Base-by-base conservation (phyloP, 1,284 basidiomycete species). In the Phenoliferia sp. region DNA sequence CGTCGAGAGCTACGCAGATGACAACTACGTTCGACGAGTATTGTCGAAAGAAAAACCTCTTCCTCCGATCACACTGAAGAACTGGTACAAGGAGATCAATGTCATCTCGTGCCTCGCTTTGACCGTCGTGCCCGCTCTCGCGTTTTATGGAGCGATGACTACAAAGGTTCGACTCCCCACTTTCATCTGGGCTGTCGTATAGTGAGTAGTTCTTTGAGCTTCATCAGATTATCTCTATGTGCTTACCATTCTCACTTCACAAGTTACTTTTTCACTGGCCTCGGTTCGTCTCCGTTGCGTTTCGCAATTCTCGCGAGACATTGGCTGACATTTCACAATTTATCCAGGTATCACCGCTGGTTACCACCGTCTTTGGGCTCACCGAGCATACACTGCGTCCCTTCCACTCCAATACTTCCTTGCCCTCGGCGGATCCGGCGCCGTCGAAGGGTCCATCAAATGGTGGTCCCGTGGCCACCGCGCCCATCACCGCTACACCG, bases 381-480 rank as follows among this genome's bases (percentile, higher is more conserved):
- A 96, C 78, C 86, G 92, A 62, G 83, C 90, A 0, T 95, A 94
- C 80, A 95, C 94, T 77, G 93, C 92, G n/a, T 86, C 87, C 0
- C 82, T 81, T 65, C 87, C 89, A 12, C 81, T 94, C 4, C 87
- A 94, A 78, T 92, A 90, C 78, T 80, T 85, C 74, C 85, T 94
- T 62, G 89, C 90, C 12, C 73, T 88, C 28, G 84, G 87, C 16
- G 93, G 92, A 64, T 87, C 90, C 19, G 92, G 92, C 64, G 90
- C 93, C 16, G 89, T 92, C 36, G 86, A 95, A 77, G 92, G 93
- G 31, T 92, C 91, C 26, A 92, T 94, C 80, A 88, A 88, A 78
- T 95, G 92, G 93, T 95, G 93, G 93, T 87, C 87, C n/a, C 85
- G 92, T 59, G 91, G 90, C 67, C 92, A 95, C 82, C 88, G 93